These are phyloP conservation scores for Leccinum boreale DNA, from an alignment of 768 basidiomycete genomes.

Conservation along the genomic window DNA sequence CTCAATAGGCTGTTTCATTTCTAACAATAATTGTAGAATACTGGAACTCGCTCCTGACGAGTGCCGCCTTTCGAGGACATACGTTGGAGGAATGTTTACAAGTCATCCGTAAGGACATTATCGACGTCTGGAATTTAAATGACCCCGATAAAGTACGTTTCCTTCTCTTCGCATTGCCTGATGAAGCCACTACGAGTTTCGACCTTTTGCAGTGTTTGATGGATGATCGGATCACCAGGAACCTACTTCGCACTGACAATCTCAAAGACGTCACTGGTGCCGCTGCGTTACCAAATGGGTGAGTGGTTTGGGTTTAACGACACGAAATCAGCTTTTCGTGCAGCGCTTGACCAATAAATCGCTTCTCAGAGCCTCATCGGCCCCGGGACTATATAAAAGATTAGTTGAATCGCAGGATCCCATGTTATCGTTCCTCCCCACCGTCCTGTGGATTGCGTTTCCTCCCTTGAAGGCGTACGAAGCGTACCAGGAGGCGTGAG, in stretches of 20 bases:
- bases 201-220: slow-evolving; percentile 6
- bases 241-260: slow-evolving; percentile 6
- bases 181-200: not conserved
- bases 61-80: slow-evolving; percentile 4
- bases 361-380: not conserved
- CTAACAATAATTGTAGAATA: slow-evolving; percentile 2
- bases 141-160: slow-evolving; percentile 10
- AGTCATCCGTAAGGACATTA: slow-evolving; percentile 10
- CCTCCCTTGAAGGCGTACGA: not conserved
- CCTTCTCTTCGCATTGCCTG: not conserved
- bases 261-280: not conserved
- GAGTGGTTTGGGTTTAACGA: not conserved
- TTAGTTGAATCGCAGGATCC: not conserved
- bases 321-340: not conserved
- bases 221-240: not conserved
- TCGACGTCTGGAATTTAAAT: slow-evolving; percentile 11
- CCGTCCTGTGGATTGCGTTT: not conserved
- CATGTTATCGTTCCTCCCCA: not conserved
- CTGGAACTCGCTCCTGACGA: slow-evolving; percentile 8
- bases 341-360: not conserved
- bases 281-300: not conserved
- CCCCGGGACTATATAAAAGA: not conserved
- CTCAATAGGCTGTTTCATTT: too few species aligned
- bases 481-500: slow-evolving; percentile 8
- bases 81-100: slow-evolving; percentile 10